A percentile compares a stretch with the other conserved stretches of the same genome.
phyloP scores from a whole-genome alignment of 1,284 basidiomycete species.

The Ustilago vetiveriae region DNA sequence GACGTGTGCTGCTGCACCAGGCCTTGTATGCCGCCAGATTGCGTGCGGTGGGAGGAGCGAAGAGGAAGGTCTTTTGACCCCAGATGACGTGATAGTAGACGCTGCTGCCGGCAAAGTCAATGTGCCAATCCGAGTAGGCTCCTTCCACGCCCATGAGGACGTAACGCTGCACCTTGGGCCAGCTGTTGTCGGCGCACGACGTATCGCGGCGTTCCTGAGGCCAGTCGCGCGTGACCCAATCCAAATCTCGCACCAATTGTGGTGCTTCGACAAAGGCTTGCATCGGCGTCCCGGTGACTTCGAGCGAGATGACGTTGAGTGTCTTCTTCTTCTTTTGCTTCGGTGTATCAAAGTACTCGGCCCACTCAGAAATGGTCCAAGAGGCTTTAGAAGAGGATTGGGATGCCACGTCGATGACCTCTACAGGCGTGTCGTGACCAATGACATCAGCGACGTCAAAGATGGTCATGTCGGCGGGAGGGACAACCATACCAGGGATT shows the following conservation, averaged over 20 bases:
- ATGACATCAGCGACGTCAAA: conserved; percentile 81
- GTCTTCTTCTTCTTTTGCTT: conserved; percentile 74
- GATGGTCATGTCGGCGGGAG: conserved; percentile 75
- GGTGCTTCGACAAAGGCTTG: conserved; percentile 83
- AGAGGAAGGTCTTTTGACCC: conserved; percentile 83
- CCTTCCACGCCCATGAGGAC: conserved; percentile 87
- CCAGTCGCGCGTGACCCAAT: conserved; percentile 98
- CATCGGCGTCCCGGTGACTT: conserved; percentile 80
- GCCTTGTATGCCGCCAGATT: conserved; percentile 89
- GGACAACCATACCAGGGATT: conserved; percentile 77
- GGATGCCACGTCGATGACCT: conserved; percentile 66
- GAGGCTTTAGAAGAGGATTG: conserved; percentile 64
- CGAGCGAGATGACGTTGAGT: conserved; percentile 87
- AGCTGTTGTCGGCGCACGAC: conserved; percentile 67
- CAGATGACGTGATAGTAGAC: conserved; percentile 46
- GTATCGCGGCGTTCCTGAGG: conserved; percentile 69
- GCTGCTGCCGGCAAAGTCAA: conserved; percentile 56
- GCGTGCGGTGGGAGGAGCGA: conserved; percentile 82
- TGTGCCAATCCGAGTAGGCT: conserved; percentile 78
- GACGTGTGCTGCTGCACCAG: conserved; percentile 78
- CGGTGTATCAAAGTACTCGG: conserved; percentile 80
- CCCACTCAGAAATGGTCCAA: conserved; percentile 92
- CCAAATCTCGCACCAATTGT: conserved; percentile 76
- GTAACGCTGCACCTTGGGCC: conserved; percentile 95
- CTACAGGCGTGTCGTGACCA: conserved; percentile 67